Evolutionary conservation across 305 asterid genomes (phyloP).

Genomic region (Fraxinus paxiana): DNA sequence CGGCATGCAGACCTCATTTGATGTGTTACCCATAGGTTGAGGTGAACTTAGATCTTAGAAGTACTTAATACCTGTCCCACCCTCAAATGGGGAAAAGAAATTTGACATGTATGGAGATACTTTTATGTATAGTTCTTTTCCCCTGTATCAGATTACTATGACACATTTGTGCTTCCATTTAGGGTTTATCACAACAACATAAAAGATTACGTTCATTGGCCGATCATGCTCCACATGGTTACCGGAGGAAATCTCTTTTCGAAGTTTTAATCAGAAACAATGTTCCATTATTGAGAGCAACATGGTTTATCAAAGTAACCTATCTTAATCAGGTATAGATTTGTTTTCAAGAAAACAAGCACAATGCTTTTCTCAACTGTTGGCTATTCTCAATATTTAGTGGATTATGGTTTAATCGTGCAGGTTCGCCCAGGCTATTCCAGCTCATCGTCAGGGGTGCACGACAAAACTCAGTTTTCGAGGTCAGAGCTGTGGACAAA

Average conservation of each 20-base stretch:
- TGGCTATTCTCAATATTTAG: conserved; percentile 14
- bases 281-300: conserved; percentile 86
- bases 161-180: conserved; percentile 24
- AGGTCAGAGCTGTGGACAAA: conserved; percentile 98
- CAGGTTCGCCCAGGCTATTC: conserved; percentile 78
- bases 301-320: conserved; percentile 96
- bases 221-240: conserved; percentile 96
- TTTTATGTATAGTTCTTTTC: not conserved
- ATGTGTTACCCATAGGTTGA: not conserved
- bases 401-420: conserved; percentile 34
- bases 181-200: conserved; percentile 91
- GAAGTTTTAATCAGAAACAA: conserved; percentile 85
- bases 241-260: conserved; percentile 66
- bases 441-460: conserved; percentile 61
- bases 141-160: not conserved
- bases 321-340: conserved; percentile 89
- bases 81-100: not conserved
- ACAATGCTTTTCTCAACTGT: conserved; percentile 12
- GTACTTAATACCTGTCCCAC: not conserved
- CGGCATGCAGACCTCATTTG: not conserved
- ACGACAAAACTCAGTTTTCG: conserved; percentile 67
- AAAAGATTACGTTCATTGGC: conserved; percentile 86
- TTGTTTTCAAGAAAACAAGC: conserved; percentile 16
- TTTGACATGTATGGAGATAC: not conserved
- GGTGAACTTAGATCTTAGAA: not conserved